Percentiles rank a stretch among this genome's conserved stretches.
phyloP scores from a whole-genome alignment of 805 yeast species.

The Yarrowia alimentaria region DNA sequence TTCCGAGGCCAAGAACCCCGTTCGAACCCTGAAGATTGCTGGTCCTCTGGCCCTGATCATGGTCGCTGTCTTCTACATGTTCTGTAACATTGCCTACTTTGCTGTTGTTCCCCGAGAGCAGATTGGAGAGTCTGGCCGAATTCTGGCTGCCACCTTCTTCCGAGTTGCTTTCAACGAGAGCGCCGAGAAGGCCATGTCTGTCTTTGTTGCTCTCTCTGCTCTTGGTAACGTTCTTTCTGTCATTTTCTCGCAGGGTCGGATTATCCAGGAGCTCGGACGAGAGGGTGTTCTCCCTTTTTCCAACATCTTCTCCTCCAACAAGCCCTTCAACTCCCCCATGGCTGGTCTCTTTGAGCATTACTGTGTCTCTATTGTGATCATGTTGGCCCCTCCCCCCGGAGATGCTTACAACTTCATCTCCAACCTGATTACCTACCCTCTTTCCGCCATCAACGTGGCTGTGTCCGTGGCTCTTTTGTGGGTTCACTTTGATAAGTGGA shows the following conservation, averaged over 20 bases:
- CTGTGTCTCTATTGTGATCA: slow-evolving; percentile 67
- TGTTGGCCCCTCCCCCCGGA: slow-evolving; percentile 81
- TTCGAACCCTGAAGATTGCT: slow-evolving; percentile 62
- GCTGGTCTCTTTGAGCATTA: slow-evolving; percentile 76
- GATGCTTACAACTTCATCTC: slow-evolving; percentile 81
- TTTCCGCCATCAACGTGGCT: slow-evolving; percentile 67
- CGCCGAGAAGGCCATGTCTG: slow-evolving; percentile 73
- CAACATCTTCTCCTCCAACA: slow-evolving; percentile 63
- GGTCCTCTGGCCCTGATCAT: slow-evolving; percentile 70
- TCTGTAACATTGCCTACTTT: slow-evolving; percentile 73
- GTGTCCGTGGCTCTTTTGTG: slow-evolving; percentile 63
- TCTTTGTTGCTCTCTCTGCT: slow-evolving; percentile 77
- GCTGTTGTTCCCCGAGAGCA: slow-evolving; percentile 47
- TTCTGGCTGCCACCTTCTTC: slow-evolving; percentile 75
- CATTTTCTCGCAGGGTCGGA: slow-evolving; percentile 77
- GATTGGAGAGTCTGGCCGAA: slow-evolving; percentile 57
- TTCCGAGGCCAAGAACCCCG: slow-evolving; percentile 75
- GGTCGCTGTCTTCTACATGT: slow-evolving; percentile 65
- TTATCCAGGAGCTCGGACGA: slow-evolving; percentile 75
- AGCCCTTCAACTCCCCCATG: slow-evolving; percentile 71
- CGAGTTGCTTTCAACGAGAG: slow-evolving; percentile 63
- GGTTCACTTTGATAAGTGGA: slow-evolving; percentile 52
- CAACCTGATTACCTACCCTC: slow-evolving; percentile 78
- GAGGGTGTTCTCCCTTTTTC: slow-evolving; percentile 80
- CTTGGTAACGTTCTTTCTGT: slow-evolving; percentile 80